These are phyloP conservation scores for Ascoidea rubescens DNA, from an alignment of 805 yeast species.

Conservation along the genomic window DNA sequence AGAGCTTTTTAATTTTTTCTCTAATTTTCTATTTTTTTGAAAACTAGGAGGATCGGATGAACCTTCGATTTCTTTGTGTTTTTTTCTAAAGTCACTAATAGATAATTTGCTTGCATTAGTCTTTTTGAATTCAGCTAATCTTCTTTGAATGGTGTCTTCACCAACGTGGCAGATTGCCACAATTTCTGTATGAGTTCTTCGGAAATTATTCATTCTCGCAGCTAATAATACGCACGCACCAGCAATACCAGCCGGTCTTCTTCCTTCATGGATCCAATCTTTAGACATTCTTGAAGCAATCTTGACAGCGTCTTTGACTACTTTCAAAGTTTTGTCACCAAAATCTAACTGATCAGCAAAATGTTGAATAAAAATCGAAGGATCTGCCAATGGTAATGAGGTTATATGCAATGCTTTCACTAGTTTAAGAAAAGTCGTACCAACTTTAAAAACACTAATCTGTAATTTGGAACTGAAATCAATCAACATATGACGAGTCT, in stretches of 20 bases:
- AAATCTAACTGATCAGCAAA: conserved; percentile 81
- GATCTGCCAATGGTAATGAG: conserved; percentile 80
- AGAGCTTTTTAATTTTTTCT: conserved; percentile 24
- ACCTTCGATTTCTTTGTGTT: conserved; percentile 13
- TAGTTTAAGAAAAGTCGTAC: conserved; percentile 89
- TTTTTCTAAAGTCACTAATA: conserved; percentile 56
- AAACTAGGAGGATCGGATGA: conserved; percentile 75
- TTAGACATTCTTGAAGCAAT: conserved; percentile 82
- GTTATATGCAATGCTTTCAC: conserved; percentile 75
- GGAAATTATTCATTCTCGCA: conserved; percentile 89
- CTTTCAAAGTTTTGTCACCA: conserved; percentile 59
- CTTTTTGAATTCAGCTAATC: conserved; percentile 75
- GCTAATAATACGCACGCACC: conserved; percentile 93
- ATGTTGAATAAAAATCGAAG: conserved; percentile 85
- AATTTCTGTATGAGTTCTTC: conserved; percentile 85
- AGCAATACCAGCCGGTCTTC: conserved; percentile 97
- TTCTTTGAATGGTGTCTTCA: conserved; percentile 80
- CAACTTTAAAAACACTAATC: conserved; percentile 85
- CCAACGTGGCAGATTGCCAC: conserved; percentile 94
- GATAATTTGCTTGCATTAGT: conserved; percentile 67
- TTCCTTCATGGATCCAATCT: conserved; percentile 94
- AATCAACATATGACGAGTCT: conserved; percentile 89
- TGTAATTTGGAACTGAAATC: conserved; percentile 87
- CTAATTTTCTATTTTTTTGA: conserved; percentile 41
- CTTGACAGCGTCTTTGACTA: conserved; percentile 75